These are phyloP conservation scores for Drosera capensis DNA, from an alignment of 148 eudicot species.

Conservation along the genomic window DNA sequence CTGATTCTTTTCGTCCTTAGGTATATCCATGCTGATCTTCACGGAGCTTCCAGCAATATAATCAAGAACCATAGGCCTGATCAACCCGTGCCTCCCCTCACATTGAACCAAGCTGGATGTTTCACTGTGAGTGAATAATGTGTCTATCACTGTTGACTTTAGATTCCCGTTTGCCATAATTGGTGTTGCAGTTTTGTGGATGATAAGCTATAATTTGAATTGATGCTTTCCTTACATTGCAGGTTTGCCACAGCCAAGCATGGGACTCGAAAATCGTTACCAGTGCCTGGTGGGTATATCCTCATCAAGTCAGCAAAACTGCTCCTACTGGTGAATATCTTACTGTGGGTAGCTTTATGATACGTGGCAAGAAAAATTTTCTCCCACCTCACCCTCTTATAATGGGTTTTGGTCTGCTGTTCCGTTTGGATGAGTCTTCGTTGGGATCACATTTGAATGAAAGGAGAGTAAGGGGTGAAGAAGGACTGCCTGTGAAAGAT, in stretches of 20 bases:
- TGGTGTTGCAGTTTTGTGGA: neutral
- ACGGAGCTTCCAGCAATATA: conserved; percentile 96
- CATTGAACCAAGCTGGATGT: conserved; percentile 91
- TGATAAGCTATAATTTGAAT: neutral
- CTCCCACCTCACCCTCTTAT: conserved; percentile 95
- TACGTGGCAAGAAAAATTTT: conserved; percentile 96
- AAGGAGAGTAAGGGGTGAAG: conserved; percentile 95
- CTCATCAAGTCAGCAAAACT: conserved; percentile 95
- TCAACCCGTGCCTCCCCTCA: conserved; percentile 80
- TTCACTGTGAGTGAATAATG: conserved; percentile 53
- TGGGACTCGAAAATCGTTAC: conserved; percentile 99
- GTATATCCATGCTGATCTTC: conserved; percentile 97
- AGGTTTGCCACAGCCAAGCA: conserved; percentile 99
- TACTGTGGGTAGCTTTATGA: conserved; percentile 96
- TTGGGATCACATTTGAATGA: conserved; percentile 94
- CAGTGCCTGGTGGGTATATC: conserved; percentile 99
- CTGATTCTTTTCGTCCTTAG: conserved; percentile 16
- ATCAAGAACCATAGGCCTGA: conserved; percentile 96
- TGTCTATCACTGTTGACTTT: neutral
- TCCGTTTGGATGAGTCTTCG: conserved; percentile 92
- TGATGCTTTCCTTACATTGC: conserved; percentile 1
- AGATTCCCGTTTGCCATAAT: neutral
- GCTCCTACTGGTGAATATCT: conserved; percentile 99
- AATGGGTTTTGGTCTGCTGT: conserved; percentile 90
- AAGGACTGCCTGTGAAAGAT: conserved; percentile 32